Evolutionary conservation across 768 basidiomycete genomes (phyloP), one percentile per base, ranked within the genome.

Genomic region (Pleurotus giganteus): DNA sequence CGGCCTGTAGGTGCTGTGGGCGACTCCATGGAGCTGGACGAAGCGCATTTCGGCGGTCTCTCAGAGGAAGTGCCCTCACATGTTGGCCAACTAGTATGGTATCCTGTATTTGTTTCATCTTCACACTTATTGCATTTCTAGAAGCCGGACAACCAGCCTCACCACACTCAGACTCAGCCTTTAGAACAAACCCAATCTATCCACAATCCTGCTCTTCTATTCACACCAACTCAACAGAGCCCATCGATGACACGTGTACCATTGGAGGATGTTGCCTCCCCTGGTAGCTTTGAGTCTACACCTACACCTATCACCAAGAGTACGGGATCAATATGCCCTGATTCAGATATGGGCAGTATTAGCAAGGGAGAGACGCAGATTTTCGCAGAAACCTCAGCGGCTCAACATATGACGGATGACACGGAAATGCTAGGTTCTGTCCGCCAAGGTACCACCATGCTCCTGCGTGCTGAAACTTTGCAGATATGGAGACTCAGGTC

Each of bases 71-170:
- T 84, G 0, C 85, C 85, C 2, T 74, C 72, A 9, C 74, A 74
- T 46, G 74, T 89, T 19, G 77, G 77, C 24, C 76, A 86, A 57
- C 67, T 88, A 57, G 87, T 88, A 58, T 60, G 76, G 45, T 11
- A 15, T 12, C 36, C 23, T 37, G 36, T 11, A 8, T 17, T 41
- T 21, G 23, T 21, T 41, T 45, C 43, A 12, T 45, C 26, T 15
- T 45, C 43, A 7, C 21, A 13, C 43, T 45, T n/a, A 19, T 17
- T 45, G 43, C 46, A 34, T 37, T 15, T n/a, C n/a, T 19, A 45
- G 47, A n/a, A 27, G 15, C 19, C 47, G 17, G 17, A 19, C 6
- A 36, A 56, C 46, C 32, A 4, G 21, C 28, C 42, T 27, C 12
- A 47, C 12, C 15, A 39, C 13, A 53, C 43, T 13, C 53, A 58